Conservation (phyloP, 1,284 basidiomycete species). For the Ceratobasidium papillatum region DNA sequence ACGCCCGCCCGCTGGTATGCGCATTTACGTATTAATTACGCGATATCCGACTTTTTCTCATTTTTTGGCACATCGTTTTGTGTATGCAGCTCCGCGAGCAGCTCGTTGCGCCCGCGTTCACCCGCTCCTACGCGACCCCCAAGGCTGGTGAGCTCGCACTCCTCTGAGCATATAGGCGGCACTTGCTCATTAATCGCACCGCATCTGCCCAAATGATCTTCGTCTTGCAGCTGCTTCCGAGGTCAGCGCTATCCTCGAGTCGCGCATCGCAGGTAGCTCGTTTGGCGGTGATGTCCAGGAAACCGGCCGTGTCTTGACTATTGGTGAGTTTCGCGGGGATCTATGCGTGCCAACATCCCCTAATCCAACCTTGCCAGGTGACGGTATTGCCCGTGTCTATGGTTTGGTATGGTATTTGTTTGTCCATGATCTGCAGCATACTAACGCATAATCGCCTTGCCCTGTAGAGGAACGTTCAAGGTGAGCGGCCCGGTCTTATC, state of each 20-base stretch:
- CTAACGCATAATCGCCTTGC: conserved; percentile 47
- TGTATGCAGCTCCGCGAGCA: conserved; percentile 43
- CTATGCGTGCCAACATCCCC: conserved; percentile 33
- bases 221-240: conserved; percentile 86
- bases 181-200: conserved; percentile 46
- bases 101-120: conserved; percentile 49
- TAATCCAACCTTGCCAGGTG: conserved; percentile 87
- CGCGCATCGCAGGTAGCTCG: conserved; percentile 92
- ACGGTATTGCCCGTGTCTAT: conserved; percentile 99
- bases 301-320: conserved; percentile 97
- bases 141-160: conserved; percentile 66
- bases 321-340: conserved; percentile 23
- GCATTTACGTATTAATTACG: conserved; percentile 45
- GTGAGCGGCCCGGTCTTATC: conserved; percentile 55
- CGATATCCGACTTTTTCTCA: conserved; percentile 45
- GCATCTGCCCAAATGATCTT: conserved; percentile 48
- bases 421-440: conserved; percentile 52
- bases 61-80: conserved; percentile 38
- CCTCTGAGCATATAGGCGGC: conserved; percentile 53
- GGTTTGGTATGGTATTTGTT: conserved; percentile 58
- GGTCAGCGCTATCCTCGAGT: conserved; percentile 98
- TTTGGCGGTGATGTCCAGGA: conserved; percentile 96
- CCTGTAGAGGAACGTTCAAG: conserved; percentile 87
- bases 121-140: conserved; percentile 94
- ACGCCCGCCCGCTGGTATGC: conserved; percentile 67